Evolutionary conservation across 768 basidiomycete genomes (phyloP).

Genomic region (Rubroboletus satanas): DNA sequence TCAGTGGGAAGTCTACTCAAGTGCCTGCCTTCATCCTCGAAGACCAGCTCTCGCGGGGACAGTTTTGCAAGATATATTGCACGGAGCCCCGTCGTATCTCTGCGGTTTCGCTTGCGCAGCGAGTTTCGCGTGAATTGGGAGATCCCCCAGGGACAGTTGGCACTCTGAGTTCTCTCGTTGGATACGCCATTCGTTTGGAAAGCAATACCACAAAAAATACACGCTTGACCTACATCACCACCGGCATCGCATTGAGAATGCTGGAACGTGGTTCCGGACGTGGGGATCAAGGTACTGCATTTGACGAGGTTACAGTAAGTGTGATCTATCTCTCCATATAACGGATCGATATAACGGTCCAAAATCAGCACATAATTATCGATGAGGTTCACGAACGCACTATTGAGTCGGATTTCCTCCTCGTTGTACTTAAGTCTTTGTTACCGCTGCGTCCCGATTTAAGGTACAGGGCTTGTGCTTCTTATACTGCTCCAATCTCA

Average conservation of each 20-base stretch:
- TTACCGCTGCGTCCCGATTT: slow-evolving; percentile 72
- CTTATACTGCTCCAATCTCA: slow-evolving; percentile 1
- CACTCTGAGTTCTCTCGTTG: slow-evolving; percentile 73
- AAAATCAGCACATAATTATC: slow-evolving; percentile 80
- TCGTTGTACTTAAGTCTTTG: slow-evolving; percentile 88
- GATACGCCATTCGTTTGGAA: slow-evolving; percentile 93
- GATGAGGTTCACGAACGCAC: slow-evolving; percentile 98
- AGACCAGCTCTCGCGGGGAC: slow-evolving; percentile 76
- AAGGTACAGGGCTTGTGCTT: slow-evolving; percentile 50
- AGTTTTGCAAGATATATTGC: slow-evolving; percentile 85
- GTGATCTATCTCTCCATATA: slow-evolving; percentile 1
- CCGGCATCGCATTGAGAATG: slow-evolving; percentile 96
- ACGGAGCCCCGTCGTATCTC: slow-evolving; percentile 96
- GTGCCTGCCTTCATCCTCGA: slow-evolving; percentile 93
- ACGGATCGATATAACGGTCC: not conserved
- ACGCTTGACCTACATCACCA: slow-evolving; percentile 79
- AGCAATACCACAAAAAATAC: slow-evolving; percentile 80
- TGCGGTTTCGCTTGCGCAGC: slow-evolving; percentile 91
- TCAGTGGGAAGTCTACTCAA: slow-evolving; percentile 94
- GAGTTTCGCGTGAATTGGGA: slow-evolving; percentile 89
- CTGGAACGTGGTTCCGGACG: slow-evolving; percentile 78
- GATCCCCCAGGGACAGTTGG: slow-evolving; percentile 79
- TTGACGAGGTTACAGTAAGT: slow-evolving; percentile 91
- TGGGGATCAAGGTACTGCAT: slow-evolving; percentile 69
- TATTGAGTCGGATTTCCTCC: slow-evolving; percentile 95